phyloP scores from a whole-genome alignment of 208 protist species.

The Trichomonas vaginalis region DNA sequence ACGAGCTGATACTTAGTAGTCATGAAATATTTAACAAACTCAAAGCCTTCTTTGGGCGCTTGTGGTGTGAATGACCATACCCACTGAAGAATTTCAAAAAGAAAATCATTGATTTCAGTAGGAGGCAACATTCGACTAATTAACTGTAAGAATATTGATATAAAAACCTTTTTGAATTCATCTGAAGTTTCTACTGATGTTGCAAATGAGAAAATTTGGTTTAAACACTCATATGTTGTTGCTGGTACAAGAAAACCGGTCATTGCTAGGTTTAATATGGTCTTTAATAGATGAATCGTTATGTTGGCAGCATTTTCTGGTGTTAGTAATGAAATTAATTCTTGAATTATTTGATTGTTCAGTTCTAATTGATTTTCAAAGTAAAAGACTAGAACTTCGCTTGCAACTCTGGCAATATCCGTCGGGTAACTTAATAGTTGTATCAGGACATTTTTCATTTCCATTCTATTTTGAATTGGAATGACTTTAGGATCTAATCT shows the following conservation, averaged over 20 bases:
- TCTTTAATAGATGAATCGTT: background rate
- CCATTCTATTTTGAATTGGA: background rate
- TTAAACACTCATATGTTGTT: background rate
- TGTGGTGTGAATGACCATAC: background rate
- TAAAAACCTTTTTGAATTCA: background rate
- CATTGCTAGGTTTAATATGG: background rate
- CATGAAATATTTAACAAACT: background rate
- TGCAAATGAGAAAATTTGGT: background rate
- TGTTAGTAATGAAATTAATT: background rate
- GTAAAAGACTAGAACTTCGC: background rate
- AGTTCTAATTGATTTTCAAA: background rate
- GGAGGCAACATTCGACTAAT: background rate
- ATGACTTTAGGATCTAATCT: background rate
- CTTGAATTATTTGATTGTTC: background rate
- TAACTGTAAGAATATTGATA: background rate
- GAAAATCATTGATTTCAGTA: background rate
- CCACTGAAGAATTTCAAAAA: background rate
- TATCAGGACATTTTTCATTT: background rate
- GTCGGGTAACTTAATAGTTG: background rate
- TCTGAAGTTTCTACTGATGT: background rate
- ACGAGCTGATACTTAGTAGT: background rate
- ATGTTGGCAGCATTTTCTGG: background rate
- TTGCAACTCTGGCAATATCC: background rate
- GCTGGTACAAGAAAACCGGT: background rate
- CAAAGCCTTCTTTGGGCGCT: background rate